A percentile compares a stretch with the other conserved stretches of the same genome.
These are phyloP conservation scores for Saprolegnia diclina DNA, from an alignment of 352 stramenopile genomes.

Conservation along the genomic window DNA sequence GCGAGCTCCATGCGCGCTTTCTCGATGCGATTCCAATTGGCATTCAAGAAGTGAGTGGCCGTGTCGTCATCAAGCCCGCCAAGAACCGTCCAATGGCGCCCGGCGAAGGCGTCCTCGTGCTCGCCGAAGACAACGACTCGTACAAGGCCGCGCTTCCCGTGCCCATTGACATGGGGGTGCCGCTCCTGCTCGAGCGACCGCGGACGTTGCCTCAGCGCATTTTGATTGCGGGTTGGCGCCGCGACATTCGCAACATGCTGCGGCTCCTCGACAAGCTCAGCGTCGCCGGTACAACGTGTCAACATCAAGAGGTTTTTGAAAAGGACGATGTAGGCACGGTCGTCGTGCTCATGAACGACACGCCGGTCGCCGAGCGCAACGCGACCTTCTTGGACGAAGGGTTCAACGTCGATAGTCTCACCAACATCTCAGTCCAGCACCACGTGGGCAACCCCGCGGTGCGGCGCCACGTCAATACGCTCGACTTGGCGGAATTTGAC, in stretches of 20 bases:
- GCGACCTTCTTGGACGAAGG: constrained; percentile 58
- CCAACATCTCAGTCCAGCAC: constrained; percentile 58
- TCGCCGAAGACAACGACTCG: constrained; percentile 85
- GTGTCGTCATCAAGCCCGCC: constrained; percentile 55
- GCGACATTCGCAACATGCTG: constrained; percentile 88
- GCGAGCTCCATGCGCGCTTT: constrained; percentile 61
- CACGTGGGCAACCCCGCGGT: constrained; percentile 75
- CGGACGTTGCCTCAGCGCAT: constrained; percentile 43
- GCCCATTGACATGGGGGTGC: neutral
- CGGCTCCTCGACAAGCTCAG: constrained; percentile 71
- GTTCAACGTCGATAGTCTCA: constrained; percentile 41
- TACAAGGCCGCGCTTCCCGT: constrained; percentile 55
- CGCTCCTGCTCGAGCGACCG: neutral
- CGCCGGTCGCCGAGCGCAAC: constrained; percentile 53
- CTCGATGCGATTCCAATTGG: constrained; percentile 76
- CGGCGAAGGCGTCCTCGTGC: constrained; percentile 71
- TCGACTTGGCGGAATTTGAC: constrained; percentile 65
- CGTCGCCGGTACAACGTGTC: constrained; percentile 35
- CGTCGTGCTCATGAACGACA: constrained; percentile 77
- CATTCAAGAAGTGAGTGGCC: constrained; percentile 51
- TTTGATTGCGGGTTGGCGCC: constrained; percentile 84
- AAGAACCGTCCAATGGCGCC: constrained; percentile 33
- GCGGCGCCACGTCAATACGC: constrained; percentile 53
- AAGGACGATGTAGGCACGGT: constrained; percentile 37
- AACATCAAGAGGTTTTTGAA: neutral